Evolutionary conservation across 2,329 filamentous ascomycete genomes (phyloP).

Genomic region (Aulographum hederae): DNA sequence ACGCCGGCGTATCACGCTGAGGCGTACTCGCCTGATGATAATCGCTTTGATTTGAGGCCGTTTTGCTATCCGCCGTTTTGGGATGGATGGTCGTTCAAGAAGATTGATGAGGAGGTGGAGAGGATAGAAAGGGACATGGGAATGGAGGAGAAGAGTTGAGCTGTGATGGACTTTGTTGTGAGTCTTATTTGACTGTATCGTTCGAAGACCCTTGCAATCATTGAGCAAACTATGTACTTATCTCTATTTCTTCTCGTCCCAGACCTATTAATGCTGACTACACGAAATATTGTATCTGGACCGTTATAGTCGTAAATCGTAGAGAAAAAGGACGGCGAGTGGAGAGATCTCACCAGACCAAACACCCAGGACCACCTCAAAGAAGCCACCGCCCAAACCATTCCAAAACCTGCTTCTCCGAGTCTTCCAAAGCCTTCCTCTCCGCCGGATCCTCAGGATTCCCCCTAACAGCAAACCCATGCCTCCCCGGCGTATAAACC

Average conservation of each 20-base stretch:
- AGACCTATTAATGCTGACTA: too few relatives aligned
- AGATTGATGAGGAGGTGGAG: conserved; percentile 17
- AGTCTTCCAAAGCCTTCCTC: conserved; percentile 16
- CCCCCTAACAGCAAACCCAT: conserved; percentile 19
- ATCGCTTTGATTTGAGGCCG: conserved; percentile 38
- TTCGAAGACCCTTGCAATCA: too few relatives aligned
- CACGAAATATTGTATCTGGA: too few relatives aligned
- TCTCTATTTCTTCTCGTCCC: too few relatives aligned
- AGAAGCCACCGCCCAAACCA: conserved; percentile 7
- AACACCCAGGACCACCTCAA: not conserved
- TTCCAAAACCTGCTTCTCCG: conserved; percentile 13
- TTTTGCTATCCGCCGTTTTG: conserved; percentile 32
- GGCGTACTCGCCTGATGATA: conserved; percentile 36
- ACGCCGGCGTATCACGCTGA: conserved; percentile 11
- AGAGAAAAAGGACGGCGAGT: too few relatives aligned
- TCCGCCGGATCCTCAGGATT: conserved; percentile 19
- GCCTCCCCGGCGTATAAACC: conserved; percentile 16
- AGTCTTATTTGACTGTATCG: too few relatives aligned
- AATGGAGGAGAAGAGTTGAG: too few relatives aligned
- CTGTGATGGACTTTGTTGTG: too few relatives aligned
- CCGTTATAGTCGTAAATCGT: too few relatives aligned
- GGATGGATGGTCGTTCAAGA: conserved; percentile 17
- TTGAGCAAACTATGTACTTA: too few relatives aligned
- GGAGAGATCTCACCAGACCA: too few relatives aligned
- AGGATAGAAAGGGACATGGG: conserved; percentile 10